Evolutionary conservation across 768 basidiomycete species (phyloP).

Genomic region (Udeniomyces megalosporus): DNA sequence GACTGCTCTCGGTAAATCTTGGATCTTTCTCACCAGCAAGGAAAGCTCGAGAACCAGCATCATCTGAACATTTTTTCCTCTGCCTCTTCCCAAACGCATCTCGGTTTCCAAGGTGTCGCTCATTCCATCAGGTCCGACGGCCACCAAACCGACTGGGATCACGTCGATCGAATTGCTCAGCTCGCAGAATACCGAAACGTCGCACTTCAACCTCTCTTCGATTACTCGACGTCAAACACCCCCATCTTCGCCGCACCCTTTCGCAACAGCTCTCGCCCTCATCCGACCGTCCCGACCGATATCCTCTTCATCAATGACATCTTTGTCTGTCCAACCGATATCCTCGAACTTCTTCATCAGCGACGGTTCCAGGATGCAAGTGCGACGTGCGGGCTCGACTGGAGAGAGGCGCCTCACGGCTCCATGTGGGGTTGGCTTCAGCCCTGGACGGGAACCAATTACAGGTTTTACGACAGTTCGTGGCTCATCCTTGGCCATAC

Average conservation of each 20-base stretch:
- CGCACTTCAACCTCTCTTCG: slow-evolving; percentile 7
- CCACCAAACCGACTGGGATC: slow-evolving; percentile 11
- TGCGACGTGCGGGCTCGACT: slow-evolving; percentile 15
- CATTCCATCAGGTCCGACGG: slow-evolving; percentile 8
- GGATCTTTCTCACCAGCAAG: too few relatives aligned
- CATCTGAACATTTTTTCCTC: too few relatives aligned
- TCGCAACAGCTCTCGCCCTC: background rate
- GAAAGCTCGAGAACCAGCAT: too few relatives aligned
- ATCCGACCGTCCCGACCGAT: slow-evolving; percentile 11
- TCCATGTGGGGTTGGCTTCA: slow-evolving; percentile 11
- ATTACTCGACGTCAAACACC: slow-evolving; percentile 2
- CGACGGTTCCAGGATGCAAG: slow-evolving; percentile 13
- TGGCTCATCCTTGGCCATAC: background rate
- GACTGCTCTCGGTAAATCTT: background rate
- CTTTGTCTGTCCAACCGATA: slow-evolving; percentile 12
- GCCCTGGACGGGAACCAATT: slow-evolving; percentile 1
- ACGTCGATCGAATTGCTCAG: slow-evolving; percentile 15
- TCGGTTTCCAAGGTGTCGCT: slow-evolving; percentile 11
- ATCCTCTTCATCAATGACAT: slow-evolving; percentile 17
- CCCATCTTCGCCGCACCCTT: slow-evolving; percentile 1
- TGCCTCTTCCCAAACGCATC: too few relatives aligned
- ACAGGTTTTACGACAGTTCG: slow-evolving; percentile 16
- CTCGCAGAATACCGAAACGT: slow-evolving; percentile 15
- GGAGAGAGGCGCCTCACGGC: slow-evolving; percentile 5
- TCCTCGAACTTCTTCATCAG: slow-evolving; percentile 16